These are phyloP conservation scores for Acrodontium crateriforme DNA, from an alignment of 2,329 filamentous ascomycete species.

Conservation along the genomic window DNA sequence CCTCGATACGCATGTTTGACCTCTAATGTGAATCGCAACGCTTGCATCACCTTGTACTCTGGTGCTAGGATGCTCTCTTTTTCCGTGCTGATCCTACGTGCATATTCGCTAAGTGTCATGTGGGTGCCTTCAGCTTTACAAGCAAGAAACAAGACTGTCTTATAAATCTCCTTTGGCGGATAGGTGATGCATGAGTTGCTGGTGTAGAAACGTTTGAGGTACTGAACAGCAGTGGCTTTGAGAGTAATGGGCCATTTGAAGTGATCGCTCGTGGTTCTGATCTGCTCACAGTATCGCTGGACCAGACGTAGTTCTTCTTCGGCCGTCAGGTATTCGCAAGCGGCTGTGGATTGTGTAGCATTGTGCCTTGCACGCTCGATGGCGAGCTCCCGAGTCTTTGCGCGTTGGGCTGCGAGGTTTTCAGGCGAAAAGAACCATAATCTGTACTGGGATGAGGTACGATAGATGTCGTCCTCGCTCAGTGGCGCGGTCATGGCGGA, in stretches of 20 bases:
- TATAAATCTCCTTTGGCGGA: slow-evolving; percentile 75
- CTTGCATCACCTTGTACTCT: slow-evolving; percentile 86
- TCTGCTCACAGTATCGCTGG: slow-evolving; percentile 55
- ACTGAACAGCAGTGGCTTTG: slow-evolving; percentile 78
- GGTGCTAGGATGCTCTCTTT: slow-evolving; percentile 74
- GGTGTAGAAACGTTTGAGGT: slow-evolving; percentile 87
- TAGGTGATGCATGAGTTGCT: slow-evolving; percentile 96
- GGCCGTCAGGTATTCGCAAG: slow-evolving; percentile 64
- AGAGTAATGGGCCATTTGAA: slow-evolving; percentile 49
- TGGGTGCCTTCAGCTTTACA: slow-evolving; percentile 85
- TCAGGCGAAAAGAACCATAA: slow-evolving; percentile 82
- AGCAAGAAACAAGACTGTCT: slow-evolving; percentile 82
- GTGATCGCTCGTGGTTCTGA: slow-evolving; percentile 37
- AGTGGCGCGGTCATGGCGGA: slow-evolving; percentile 24
- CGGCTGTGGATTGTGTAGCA: slow-evolving; percentile 5
- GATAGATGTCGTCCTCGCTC: slow-evolving; percentile 85
- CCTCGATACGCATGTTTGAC: slow-evolving; percentile 82
- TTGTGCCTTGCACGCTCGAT: slow-evolving; percentile 47
- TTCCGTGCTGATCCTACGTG: slow-evolving; percentile 40
- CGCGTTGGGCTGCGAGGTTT: slow-evolving; percentile 56
- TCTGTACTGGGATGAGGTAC: slow-evolving; percentile 76
- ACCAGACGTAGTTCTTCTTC: slow-evolving; percentile 74
- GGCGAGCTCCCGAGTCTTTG: slow-evolving; percentile 68
- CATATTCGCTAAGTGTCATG: slow-evolving; percentile 50
- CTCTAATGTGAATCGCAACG: slow-evolving; percentile 84